phyloP scores from a whole-genome alignment of 805 yeast species.

The Pichia occidentalis region DNA sequence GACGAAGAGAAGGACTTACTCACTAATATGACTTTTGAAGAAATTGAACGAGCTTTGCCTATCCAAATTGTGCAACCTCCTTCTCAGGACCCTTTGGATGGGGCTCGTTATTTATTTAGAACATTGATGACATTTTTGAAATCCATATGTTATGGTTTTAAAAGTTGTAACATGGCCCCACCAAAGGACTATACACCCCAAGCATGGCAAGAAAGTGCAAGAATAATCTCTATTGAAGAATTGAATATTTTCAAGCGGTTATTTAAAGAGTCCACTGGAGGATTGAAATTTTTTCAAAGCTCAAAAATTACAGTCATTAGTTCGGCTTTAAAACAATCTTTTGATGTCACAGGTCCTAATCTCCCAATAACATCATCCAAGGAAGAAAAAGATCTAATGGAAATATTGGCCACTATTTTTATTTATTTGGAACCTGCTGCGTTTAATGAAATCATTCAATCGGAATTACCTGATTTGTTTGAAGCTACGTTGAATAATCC shows the following conservation, averaged over 20 bases:
- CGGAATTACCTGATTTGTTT: constrained; percentile 72
- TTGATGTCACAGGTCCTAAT: constrained; percentile 73
- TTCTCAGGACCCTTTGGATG: constrained; percentile 67
- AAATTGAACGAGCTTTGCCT: constrained; percentile 46
- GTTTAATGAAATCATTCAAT: constrained; percentile 82
- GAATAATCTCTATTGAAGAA: constrained; percentile 80
- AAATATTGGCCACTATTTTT: constrained; percentile 86
- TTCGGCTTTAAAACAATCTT: constrained; percentile 32
- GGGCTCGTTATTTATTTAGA: constrained; percentile 80
- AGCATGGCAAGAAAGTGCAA: constrained; percentile 80
- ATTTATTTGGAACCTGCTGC: constrained; percentile 93
- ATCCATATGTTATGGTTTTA: constrained; percentile 82
- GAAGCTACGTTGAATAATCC: constrained; percentile 76
- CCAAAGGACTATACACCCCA: constrained; percentile 44
- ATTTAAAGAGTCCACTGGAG: constrained; percentile 78
- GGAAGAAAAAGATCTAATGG: constrained; percentile 94
- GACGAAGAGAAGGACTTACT: constrained; percentile 12
- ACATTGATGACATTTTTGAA: constrained; percentile 86
- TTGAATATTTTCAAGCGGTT: constrained; percentile 66
- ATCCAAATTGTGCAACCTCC: constrained; percentile 49
- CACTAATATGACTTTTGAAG: constrained; percentile 34
- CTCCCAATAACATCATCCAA: constrained; percentile 81
- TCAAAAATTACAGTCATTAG: constrained; percentile 40
- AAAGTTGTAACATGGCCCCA: constrained; percentile 84
- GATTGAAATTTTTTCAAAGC: constrained; percentile 66